Evolutionary conservation across 2,329 filamentous ascomycete species (phyloP).

Genomic region (Fusarium austroafricanum): DNA sequence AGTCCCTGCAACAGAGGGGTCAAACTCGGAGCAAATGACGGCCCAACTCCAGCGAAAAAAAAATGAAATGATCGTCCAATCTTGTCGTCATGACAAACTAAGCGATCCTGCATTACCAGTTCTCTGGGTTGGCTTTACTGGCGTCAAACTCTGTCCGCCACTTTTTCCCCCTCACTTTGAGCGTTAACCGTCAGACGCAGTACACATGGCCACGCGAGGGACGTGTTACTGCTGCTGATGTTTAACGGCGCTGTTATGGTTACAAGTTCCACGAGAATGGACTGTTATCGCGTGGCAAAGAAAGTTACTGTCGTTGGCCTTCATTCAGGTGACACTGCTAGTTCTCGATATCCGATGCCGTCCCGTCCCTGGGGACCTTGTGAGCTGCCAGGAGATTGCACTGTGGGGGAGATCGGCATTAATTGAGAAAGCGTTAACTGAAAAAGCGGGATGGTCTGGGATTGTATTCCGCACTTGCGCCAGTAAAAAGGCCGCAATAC

Average conservation of each 20-base stretch:
- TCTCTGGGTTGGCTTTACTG: neutral
- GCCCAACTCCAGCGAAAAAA: neutral
- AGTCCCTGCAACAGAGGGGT: neutral
- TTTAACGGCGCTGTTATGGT: neutral
- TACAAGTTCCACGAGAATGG: neutral
- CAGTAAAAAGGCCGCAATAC: neutral
- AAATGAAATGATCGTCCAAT: conserved; percentile 7
- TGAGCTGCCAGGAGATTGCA: conserved; percentile 34
- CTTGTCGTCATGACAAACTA: conserved; percentile 30
- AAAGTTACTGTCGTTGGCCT: neutral
- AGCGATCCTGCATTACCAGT: conserved; percentile 5
- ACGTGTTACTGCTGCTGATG: neutral
- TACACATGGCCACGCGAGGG: neutral
- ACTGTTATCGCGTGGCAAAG: neutral
- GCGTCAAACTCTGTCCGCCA: conserved; percentile 9
- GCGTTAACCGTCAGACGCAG: neutral
- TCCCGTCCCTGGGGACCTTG: conserved; percentile 11
- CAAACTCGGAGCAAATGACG: neutral
- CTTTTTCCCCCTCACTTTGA: neutral
- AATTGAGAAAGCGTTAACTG: neutral
- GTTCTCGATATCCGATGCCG: conserved; percentile 6
- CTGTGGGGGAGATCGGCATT: conserved; percentile 36
- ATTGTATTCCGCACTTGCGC: conserved; percentile 1
- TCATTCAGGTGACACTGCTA: neutral
- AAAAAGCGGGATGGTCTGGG: neutral